phyloP scores from a whole-genome alignment of 163 green algal species.

The Chlorella variabilis region DNA sequence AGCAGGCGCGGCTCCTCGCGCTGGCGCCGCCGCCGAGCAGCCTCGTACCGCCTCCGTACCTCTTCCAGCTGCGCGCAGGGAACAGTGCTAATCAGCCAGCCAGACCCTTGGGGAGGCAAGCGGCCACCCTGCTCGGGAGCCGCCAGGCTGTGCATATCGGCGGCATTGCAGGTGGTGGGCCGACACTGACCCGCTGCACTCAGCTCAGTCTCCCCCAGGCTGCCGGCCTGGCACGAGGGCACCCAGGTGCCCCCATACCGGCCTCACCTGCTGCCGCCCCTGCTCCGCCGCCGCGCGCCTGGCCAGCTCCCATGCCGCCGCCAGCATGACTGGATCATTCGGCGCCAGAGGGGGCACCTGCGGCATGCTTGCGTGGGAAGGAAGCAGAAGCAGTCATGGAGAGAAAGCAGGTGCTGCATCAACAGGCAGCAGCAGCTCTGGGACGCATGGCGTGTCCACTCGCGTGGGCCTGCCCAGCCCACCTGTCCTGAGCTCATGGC shows the following conservation, averaged over 20 bases:
- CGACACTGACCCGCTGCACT: too few relatives aligned
- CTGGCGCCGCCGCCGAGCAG: constrained; percentile 13
- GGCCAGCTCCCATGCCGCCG: constrained; percentile 43
- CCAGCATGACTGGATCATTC: constrained; percentile 38
- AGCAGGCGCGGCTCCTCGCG: constrained; percentile 34
- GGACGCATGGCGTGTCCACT: too few relatives aligned
- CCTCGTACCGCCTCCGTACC: constrained; percentile 31
- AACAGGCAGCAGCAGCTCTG: neutral
- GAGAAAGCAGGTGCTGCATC: neutral
- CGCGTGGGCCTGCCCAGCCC: too few relatives aligned
- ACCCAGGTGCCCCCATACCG: too few relatives aligned
- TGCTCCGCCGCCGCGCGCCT: constrained; percentile 38
- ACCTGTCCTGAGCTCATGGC: constrained; percentile 32
- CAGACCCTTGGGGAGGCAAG: neutral
- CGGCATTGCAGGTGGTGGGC: too few relatives aligned
- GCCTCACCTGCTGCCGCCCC: constrained; percentile 44
- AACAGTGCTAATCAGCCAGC: neutral
- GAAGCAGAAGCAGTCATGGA: neutral
- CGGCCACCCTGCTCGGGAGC: too few relatives aligned
- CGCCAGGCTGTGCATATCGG: too few relatives aligned
- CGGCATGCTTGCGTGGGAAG: too few relatives aligned
- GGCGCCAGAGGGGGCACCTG: constrained; percentile 30
- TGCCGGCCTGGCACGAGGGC: too few relatives aligned
- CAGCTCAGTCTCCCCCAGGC: too few relatives aligned
- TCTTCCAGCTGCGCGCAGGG: constrained; percentile 17